Conservation (phyloP, 176 grass and related monocot species). For the Miscanthus lutarioriparius region DNA sequence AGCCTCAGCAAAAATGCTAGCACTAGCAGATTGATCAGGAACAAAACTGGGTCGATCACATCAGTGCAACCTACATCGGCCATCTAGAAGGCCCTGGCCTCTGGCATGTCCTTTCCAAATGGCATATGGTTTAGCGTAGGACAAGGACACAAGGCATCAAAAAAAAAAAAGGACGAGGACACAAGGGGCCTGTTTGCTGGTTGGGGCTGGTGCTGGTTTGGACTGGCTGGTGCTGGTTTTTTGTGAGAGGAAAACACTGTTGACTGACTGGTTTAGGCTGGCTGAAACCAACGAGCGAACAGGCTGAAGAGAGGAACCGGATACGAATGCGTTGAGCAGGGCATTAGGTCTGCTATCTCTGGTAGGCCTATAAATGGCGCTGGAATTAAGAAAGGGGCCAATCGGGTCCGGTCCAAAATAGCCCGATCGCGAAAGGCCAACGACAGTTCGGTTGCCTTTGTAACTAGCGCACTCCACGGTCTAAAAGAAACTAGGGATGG, state of each 20-base stretch:
- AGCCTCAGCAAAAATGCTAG: not conserved
- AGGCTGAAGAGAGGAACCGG: not conserved
- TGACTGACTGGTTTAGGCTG: too few relatives aligned
- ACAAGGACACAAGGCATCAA: too few relatives aligned
- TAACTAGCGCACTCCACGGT: not conserved
- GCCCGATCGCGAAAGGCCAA: slow-evolving; percentile 41
- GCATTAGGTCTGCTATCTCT: slow-evolving; percentile 41
- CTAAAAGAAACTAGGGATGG: not conserved
- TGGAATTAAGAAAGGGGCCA: not conserved
- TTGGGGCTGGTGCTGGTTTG: too few relatives aligned
- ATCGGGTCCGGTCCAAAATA: not conserved
- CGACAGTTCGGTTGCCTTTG: slow-evolving; percentile 15
- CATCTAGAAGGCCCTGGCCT: not conserved
- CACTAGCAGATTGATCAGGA: not conserved
- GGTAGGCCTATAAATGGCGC: slow-evolving; percentile 14
- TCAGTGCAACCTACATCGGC: not conserved
- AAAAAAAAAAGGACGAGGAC: too few relatives aligned
- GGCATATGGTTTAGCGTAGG: not conserved
- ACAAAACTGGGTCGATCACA: not conserved
- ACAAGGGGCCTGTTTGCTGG: too few relatives aligned
- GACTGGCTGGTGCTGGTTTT: too few relatives aligned
- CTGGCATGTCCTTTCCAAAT: not conserved
- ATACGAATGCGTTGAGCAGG: not conserved
- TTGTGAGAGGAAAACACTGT: too few relatives aligned
- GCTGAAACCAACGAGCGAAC: too few relatives aligned